Evolutionary conservation across 2,329 filamentous ascomycete species (phyloP), one percentile per base, ranked within the genome.

Genomic region (Colletotrichum tofieldiae): DNA sequence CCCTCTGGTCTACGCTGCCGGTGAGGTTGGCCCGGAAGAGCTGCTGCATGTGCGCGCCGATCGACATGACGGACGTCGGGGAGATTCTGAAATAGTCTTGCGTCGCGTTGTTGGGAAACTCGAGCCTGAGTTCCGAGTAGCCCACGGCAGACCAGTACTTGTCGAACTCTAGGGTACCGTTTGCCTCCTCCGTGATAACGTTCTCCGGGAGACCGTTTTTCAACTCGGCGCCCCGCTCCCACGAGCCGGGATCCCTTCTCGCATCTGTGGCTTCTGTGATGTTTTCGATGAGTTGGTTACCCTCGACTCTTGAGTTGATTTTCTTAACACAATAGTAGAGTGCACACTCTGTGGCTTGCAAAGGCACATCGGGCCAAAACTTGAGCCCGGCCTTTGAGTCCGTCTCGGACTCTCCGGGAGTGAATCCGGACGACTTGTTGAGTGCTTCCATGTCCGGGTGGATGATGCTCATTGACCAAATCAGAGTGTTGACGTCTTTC

Each of bases 381-480:
- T 29, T 32, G 5, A 41, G 18, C 12, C 52, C 41, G 20, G n/a
- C 20, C 12, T 61, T 56, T 16, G 32, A 23, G n/a, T 35, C 29
- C n/a, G 6, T 37, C 6, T 61, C 45, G 5, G 20, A 41, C 37
- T 43, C 35, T 7, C 65, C 35, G 6, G 23, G 47, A 5, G 52
- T 37, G 45, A 23, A n/a, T 8, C 4, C 43, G 11, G 12, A 14
- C 4, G 54, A 60, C 6, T 45, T 45, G 20, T 55, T 60, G 14
- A 65, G 45, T 5, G 61, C 61, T 6, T 55, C 39, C 5, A 52
- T 8, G 16, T 65, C 61, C 11, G 54, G 47, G n/a, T 71, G 49
- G 2, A 71, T 66, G n/a, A 62, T 16, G 9, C 62, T 71, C 55
- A 59, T 56, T 4, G 67, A 66, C 67, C 67, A 70, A 6, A 71